A percentile compares a stretch with the other conserved stretches of the same genome.
Evolutionary conservation across 2,329 filamentous ascomycete species (phyloP).

Genomic region (Trichoderma semiorbis): DNA sequence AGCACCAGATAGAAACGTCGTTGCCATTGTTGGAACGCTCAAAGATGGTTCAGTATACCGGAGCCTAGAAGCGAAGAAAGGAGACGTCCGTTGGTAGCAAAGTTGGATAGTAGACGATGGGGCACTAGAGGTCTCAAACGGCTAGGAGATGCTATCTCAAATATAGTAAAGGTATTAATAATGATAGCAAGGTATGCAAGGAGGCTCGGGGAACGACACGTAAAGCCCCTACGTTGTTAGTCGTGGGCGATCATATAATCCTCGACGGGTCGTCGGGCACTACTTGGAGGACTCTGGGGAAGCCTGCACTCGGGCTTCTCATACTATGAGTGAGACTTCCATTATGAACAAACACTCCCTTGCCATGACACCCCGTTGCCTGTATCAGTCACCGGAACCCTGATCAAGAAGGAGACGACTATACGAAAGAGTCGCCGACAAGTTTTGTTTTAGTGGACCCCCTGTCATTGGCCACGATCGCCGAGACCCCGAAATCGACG

Average conservation of each 20-base stretch:
- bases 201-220: not conserved
- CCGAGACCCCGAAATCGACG: constrained; percentile 18
- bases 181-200: not conserved
- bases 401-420: not conserved
- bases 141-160: not conserved
- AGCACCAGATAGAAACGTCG: constrained; percentile 47
- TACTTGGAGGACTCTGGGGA: not conserved
- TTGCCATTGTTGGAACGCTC: constrained; percentile 24
- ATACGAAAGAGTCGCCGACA: constrained; percentile 14
- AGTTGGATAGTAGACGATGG: not conserved
- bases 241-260: not conserved
- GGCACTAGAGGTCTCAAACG: not conserved
- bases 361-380: not conserved
- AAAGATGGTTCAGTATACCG: not conserved
- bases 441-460: constrained; percentile 9
- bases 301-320: not conserved
- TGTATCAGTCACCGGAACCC: not conserved
- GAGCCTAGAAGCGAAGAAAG: not conserved
- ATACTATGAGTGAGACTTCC: not conserved
- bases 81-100: not conserved
- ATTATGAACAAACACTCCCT: not conserved
- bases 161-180: not conserved
- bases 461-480: constrained; percentile 7
- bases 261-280: constrained; percentile 2
- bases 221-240: not conserved